These are phyloP conservation scores for Phoma sp. DNA, from an alignment of 2,329 filamentous ascomycete species.

Conservation along the genomic window DNA sequence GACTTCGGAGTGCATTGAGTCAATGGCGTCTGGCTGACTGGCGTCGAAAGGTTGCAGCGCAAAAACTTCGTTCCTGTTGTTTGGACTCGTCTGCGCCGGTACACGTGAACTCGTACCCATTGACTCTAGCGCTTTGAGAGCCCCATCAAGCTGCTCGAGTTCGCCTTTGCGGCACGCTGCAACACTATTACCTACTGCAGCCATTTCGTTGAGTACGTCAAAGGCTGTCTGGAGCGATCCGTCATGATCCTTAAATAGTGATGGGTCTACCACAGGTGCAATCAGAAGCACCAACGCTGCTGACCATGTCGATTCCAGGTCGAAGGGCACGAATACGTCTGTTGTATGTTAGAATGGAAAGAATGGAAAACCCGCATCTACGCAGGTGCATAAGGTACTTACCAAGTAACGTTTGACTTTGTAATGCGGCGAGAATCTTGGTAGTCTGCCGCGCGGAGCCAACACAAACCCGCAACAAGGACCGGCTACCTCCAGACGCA, in stretches of 20 bases:
- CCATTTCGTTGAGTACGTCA: not conserved
- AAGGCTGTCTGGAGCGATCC: not conserved
- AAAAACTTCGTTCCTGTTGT: not conserved
- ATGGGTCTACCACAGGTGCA: not conserved
- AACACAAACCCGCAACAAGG: not conserved
- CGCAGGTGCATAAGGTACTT: too few relatives aligned
- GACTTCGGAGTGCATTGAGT: not conserved
- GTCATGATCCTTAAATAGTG: not conserved
- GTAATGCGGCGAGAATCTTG: not conserved
- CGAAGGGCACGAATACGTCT: not conserved
- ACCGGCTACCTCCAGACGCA: not conserved
- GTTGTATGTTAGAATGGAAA: too few relatives aligned
- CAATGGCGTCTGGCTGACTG: not conserved
- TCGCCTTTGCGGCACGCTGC: not conserved
- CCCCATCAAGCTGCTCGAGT: not conserved
- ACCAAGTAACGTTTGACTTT: not conserved
- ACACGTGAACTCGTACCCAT: not conserved
- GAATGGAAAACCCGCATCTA: too few relatives aligned
- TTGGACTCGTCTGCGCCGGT: not conserved
- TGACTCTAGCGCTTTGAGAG: not conserved
- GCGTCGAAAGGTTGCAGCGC: not conserved
- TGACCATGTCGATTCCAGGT: not conserved
- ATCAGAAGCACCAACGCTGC: not conserved
- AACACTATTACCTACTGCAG: not conserved
- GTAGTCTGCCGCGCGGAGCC: not conserved